phyloP scores from a whole-genome alignment of 257 asterid species.

The Salvia hispanica region DNA sequence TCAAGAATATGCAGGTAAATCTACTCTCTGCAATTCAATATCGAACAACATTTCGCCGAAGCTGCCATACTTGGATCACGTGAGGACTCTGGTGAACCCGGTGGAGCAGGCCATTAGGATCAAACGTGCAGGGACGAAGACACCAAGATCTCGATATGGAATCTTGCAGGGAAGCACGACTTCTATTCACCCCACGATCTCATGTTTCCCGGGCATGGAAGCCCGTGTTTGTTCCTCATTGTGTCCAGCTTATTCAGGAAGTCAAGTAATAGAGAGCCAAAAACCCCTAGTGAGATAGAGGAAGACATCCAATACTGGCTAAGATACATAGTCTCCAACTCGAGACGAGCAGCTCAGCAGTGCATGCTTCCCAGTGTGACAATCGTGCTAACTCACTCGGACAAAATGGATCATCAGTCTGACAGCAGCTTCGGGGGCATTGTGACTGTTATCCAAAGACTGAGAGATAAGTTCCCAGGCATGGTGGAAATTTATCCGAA shows the following conservation, averaged over 20 bases:
- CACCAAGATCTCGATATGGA: slow-evolving; percentile 76
- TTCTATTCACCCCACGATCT: slow-evolving; percentile 65
- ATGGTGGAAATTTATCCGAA: slow-evolving; percentile 74
- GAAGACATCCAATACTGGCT: slow-evolving; percentile 87
- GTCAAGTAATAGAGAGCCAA: slow-evolving; percentile 62
- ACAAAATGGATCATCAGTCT: slow-evolving; percentile 59
- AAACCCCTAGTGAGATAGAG: slow-evolving; percentile 56
- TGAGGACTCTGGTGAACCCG: slow-evolving; percentile 71
- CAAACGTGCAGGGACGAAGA: slow-evolving; percentile 64
- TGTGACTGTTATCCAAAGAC: slow-evolving; percentile 47
- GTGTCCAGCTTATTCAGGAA: slow-evolving; percentile 62
- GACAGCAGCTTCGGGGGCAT: slow-evolving; percentile 48
- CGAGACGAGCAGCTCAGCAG: slow-evolving; percentile 69
- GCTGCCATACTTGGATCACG: slow-evolving; percentile 60
- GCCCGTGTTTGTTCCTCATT: slow-evolving; percentile 68
- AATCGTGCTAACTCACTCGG: slow-evolving; percentile 76
- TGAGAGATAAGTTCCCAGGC: slow-evolving; percentile 64
- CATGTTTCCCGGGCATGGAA: slow-evolving; percentile 81
- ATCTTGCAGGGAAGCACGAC: slow-evolving; percentile 77
- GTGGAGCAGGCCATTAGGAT: slow-evolving; percentile 75
- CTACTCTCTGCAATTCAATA: slow-evolving; percentile 61
- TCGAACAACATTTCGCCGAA: slow-evolving; percentile 56
- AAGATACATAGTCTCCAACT: slow-evolving; percentile 69
- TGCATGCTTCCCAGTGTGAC: slow-evolving; percentile 77
- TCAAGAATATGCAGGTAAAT: slow-evolving; percentile 53